Percentiles rank a stretch among this genome's conserved stretches.
phyloP scores from a whole-genome alignment of 2,329 filamentous ascomycete genomes.

The Emergomyces orientalis region DNA sequence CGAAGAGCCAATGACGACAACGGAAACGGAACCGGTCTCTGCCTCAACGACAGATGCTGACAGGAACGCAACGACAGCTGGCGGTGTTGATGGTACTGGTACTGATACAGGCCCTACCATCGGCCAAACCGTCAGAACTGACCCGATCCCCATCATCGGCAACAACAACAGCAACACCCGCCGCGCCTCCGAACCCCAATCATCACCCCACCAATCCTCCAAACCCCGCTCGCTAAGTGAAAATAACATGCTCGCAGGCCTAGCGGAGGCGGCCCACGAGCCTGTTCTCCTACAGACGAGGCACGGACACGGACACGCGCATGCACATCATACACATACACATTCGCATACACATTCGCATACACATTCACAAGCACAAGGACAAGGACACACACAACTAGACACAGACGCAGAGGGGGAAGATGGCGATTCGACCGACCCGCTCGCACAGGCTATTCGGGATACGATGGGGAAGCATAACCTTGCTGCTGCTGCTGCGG shows the following conservation, averaged over 20 bases:
- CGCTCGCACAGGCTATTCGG: slow-evolving; percentile 35
- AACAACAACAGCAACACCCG: not conserved
- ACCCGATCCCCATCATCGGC: not conserved
- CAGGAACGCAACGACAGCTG: not conserved
- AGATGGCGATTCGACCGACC: slow-evolving; percentile 32
- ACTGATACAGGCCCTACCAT: not conserved
- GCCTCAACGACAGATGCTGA: not conserved
- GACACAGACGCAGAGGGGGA: slow-evolving; percentile 23
- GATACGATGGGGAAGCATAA: slow-evolving; percentile 34
- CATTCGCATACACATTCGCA: slow-evolving; percentile 12
- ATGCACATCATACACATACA: slow-evolving; percentile 8
- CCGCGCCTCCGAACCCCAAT: slow-evolving; percentile 19
- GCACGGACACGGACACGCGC: not conserved
- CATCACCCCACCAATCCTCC: slow-evolving; percentile 19
- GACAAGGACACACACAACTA: slow-evolving; percentile 15
- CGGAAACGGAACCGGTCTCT: not conserved
- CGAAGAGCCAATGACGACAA: not conserved
- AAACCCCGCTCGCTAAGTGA: slow-evolving; percentile 21
- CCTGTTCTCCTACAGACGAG: not conserved
- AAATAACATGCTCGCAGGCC: not conserved
- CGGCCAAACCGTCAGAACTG: not conserved
- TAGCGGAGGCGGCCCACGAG: not conserved
- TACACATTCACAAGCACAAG: slow-evolving; percentile 6
- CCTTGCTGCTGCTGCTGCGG: not conserved
- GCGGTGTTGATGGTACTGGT: not conserved